Evolutionary conservation across 129 eudicot genomes (phyloP).

Genomic region (Gnaphalium uliginosum): DNA sequence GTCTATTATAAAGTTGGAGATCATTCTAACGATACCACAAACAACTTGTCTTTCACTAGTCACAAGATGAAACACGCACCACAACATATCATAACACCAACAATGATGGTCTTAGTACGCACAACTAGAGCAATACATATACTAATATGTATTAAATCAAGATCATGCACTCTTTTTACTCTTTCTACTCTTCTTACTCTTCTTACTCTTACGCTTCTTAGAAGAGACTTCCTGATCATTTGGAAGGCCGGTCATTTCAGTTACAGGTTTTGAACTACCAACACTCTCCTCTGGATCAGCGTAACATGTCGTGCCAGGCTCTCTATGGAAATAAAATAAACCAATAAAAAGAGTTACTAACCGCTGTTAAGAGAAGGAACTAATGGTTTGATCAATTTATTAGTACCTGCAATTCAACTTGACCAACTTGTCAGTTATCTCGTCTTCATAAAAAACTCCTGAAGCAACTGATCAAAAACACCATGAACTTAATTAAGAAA

Average conservation of each 20-base stretch:
- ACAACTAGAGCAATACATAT: conserved; percentile 1
- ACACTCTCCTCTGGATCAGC: background rate
- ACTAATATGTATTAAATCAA: background rate
- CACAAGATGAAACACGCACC: background rate
- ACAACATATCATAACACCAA: background rate
- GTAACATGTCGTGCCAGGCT: background rate
- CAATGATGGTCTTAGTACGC: background rate
- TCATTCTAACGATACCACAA: background rate
- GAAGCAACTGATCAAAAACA: background rate
- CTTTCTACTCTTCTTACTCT: background rate
- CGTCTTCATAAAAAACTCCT: background rate
- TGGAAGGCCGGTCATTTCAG: too few relatives aligned
- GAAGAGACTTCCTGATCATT: background rate
- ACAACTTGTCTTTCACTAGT: background rate
- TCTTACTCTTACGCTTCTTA: background rate
- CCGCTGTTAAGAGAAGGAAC: background rate
- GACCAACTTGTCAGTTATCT: background rate
- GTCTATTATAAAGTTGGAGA: background rate
- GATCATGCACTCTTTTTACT: background rate
- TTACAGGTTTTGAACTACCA: too few relatives aligned
- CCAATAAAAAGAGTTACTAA: background rate
- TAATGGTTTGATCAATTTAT: background rate
- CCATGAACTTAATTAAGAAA: background rate
- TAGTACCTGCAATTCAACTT: background rate
- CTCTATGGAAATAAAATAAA: background rate